phyloP scores from a whole-genome alignment of 148 eudicot genomes.

The Fagopyrum homotropicum region DNA sequence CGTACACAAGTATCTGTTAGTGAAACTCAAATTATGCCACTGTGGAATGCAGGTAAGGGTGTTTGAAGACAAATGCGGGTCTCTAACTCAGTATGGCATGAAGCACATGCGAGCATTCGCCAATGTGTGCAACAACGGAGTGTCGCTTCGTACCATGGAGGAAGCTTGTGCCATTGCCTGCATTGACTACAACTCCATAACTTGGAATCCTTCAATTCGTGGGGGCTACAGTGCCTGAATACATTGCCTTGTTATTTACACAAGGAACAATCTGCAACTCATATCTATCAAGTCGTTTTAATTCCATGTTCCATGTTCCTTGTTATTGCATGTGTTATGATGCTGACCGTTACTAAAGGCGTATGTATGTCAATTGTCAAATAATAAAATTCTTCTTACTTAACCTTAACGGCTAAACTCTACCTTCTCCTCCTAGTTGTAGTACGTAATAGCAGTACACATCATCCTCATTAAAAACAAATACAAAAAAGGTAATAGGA shows the following conservation, averaged over 20 bases:
- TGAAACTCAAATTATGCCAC: no score
- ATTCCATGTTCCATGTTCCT: not conserved
- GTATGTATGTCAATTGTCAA: no score
- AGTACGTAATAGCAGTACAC: no score
- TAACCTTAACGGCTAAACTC: no score
- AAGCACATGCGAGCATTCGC: slow-evolving; percentile 90
- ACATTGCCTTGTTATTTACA: no score
- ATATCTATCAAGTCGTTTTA: not conserved
- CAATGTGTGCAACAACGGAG: slow-evolving; percentile 66
- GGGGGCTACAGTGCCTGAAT: slow-evolving; percentile 34
- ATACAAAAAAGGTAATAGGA: no score
- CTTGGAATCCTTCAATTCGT: slow-evolving; percentile 21
- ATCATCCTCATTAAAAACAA: no score
- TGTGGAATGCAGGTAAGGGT: slow-evolving; percentile 40
- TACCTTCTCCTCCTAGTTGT: no score
- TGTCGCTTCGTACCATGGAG: slow-evolving; percentile 35
- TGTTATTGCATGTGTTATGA: not conserved
- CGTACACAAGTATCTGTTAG: no score
- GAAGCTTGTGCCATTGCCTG: slow-evolving; percentile 42
- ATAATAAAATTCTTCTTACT: no score
- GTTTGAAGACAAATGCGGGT: slow-evolving; percentile 83
- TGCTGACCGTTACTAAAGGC: no score
- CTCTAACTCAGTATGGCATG: slow-evolving; percentile 88
- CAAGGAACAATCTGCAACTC: no score
- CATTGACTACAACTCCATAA: slow-evolving; percentile 18